phyloP scores from a whole-genome alignment of 768 basidiomycete species.

The Suillus brevipes region DNA sequence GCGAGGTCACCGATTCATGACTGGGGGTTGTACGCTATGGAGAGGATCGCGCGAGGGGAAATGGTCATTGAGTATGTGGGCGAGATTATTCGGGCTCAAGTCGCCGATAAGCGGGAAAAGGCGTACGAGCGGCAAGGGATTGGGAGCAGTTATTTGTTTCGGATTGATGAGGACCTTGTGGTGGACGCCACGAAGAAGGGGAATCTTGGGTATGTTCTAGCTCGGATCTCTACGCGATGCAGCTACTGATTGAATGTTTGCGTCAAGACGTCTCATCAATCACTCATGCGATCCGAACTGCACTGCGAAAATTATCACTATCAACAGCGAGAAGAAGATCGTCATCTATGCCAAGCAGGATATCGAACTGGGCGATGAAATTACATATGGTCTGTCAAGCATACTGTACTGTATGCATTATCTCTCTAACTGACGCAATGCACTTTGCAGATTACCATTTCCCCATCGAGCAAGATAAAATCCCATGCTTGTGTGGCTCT shows the following conservation, averaged over 20 bases:
- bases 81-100: conserved; percentile 91
- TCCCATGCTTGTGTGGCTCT: conserved; percentile 89
- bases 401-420: not conserved
- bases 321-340: conserved; percentile 94
- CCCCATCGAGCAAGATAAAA: conserved; percentile 98
- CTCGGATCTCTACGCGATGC: not conserved
- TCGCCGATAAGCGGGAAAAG: conserved; percentile 97
- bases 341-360: conserved; percentile 98
- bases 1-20: conserved; percentile 95
- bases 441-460: conserved; percentile 87
- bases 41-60: conserved; percentile 88
- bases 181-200: conserved; percentile 99
- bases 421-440: conserved; percentile 4
- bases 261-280: conserved; percentile 87
- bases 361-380: conserved; percentile 96
- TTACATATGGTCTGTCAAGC: conserved; percentile 81
- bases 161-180: conserved; percentile 96
- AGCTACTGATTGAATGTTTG: conserved; percentile 14
- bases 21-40: conserved; percentile 98
- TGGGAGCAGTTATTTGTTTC: conserved; percentile 95
- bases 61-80: conserved; percentile 99
- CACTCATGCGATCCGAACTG: conserved; percentile 97
- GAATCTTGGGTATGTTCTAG: conserved; percentile 82
- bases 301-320: conserved; percentile 88
- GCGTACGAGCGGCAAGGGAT: conserved; percentile 96